These are phyloP conservation scores for Teunomyces kruisii DNA, from an alignment of 805 yeast species.

Conservation along the genomic window DNA sequence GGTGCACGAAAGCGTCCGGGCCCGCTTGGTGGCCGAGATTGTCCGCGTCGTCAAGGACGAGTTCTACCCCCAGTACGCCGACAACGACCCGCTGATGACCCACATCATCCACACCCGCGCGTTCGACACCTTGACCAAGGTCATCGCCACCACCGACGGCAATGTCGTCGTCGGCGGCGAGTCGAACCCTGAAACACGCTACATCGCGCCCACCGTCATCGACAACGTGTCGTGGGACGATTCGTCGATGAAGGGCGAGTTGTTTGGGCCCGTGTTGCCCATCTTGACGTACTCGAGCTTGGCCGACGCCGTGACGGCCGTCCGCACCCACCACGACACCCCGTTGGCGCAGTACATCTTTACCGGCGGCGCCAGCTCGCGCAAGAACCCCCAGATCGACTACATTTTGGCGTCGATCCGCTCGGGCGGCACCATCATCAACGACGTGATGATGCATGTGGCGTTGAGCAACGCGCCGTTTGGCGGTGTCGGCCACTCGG, in stretches of 20 bases:
- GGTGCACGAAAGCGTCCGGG: conserved; percentile 60
- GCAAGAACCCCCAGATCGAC: conserved; percentile 39
- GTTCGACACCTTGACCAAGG: conserved; percentile 44
- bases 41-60: conserved; percentile 39
- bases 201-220: conserved; percentile 74
- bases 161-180: conserved; percentile 49
- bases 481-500: conserved; percentile 89
- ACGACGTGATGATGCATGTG: conserved; percentile 73
- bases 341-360: conserved; percentile 83
- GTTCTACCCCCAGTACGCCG: conserved; percentile 42
- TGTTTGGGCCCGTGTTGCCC: conserved; percentile 87
- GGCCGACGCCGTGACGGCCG: conserved; percentile 41
- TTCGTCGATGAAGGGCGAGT: conserved; percentile 68
- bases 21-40: conserved; percentile 46
- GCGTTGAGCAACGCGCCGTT: conserved; percentile 73
- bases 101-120: conserved; percentile 62
- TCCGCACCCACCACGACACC: conserved; percentile 56
- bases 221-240: conserved; percentile 64
- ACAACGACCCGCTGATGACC: conserved; percentile 38
- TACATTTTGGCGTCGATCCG: conserved; percentile 52
- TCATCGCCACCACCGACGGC: conserved; percentile 55
- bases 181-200: conserved; percentile 40
- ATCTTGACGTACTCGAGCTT: conserved; percentile 54
- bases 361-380: conserved; percentile 43
- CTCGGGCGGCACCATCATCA: conserved; percentile 70